These are phyloP conservation scores for Penicillium sp. DNA, from an alignment of 2,329 filamentous ascomycete species.

Conservation along the genomic window DNA sequence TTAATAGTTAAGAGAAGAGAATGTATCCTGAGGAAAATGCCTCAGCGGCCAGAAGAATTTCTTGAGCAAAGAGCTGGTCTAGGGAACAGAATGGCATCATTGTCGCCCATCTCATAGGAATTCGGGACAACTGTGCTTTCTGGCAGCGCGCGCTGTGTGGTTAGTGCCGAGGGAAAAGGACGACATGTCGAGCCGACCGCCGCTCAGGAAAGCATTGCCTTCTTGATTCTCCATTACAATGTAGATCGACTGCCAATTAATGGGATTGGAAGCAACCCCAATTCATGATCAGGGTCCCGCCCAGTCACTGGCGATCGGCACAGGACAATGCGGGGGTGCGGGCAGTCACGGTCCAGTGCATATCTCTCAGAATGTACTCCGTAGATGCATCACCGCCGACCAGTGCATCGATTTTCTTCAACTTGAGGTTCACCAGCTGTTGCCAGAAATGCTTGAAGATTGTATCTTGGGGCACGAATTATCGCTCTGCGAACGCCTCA, in stretches of 20 bases:
- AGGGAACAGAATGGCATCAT: constrained; percentile 16
- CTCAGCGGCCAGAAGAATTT: constrained; percentile 1
- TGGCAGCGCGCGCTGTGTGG: constrained; percentile 1
- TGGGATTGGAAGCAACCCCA: background rate
- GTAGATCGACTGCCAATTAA: constrained; percentile 11
- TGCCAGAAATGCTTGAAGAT: background rate
- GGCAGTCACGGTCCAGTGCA: constrained; percentile 10
- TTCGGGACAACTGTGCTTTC: constrained; percentile 1
- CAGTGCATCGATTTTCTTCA: background rate
- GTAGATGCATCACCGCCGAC: background rate
- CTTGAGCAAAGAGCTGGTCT: background rate
- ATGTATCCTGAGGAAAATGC: constrained; percentile 6
- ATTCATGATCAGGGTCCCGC: constrained; percentile 10
- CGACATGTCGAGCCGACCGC: background rate
- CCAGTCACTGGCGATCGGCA: constrained; percentile 17
- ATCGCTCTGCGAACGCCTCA: background rate
- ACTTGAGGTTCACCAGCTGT: background rate
- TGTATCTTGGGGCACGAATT: background rate
- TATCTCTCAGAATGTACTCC: background rate
- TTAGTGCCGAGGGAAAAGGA: background rate
- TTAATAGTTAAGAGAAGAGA: background rate
- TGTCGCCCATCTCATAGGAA: background rate
- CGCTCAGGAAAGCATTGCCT: constrained; percentile 2
- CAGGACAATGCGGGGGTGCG: constrained; percentile 16
- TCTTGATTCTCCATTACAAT: constrained; percentile 6